Evolutionary conservation across 805 yeast species (phyloP).

Genomic region (Metschnikowia dekortorum): DNA sequence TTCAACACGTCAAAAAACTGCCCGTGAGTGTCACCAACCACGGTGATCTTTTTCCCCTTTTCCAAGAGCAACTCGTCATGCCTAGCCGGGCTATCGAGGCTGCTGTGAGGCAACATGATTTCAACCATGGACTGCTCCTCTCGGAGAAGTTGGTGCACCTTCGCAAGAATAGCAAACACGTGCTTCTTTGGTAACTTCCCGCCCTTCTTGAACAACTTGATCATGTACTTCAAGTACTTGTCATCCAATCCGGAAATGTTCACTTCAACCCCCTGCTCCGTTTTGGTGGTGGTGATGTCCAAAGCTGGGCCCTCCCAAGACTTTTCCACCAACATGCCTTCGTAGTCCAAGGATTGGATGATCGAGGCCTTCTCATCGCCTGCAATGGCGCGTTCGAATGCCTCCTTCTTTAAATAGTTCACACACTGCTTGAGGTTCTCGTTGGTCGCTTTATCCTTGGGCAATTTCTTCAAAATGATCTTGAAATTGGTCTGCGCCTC

Average conservation of each 20-base stretch:
- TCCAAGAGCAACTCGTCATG: conserved; percentile 24
- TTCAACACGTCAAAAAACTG: conserved; percentile 88
- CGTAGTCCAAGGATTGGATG: conserved; percentile 45
- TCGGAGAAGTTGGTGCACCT: conserved; percentile 59
- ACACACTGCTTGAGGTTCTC: conserved; percentile 59
- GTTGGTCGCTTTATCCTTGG: conserved; percentile 65
- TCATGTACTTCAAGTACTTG: conserved; percentile 59
- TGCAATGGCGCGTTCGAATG: conserved; percentile 84
- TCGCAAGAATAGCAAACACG: conserved; percentile 75
- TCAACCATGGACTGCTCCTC: conserved; percentile 76
- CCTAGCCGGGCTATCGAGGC: conserved; percentile 11
- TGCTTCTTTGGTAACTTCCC: conserved; percentile 74
- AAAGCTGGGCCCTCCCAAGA: conserved; percentile 58
- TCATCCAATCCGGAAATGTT: conserved; percentile 41
- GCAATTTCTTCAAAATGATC: conserved; percentile 54
- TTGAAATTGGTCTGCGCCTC: conserved; percentile 70
- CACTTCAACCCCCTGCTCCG: conserved; percentile 22
- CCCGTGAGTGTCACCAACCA: conserved; percentile 98
- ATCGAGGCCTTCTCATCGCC: conserved; percentile 56
- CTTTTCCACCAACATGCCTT: conserved; percentile 47
- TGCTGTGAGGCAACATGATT: conserved; percentile 40
- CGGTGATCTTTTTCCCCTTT: conserved; percentile 54
- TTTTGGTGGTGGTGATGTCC: conserved; percentile 33
- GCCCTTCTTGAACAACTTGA: conserved; percentile 69
- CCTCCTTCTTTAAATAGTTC: conserved; percentile 62